Evolutionary conservation across 805 yeast genomes (phyloP).

Genomic region (Monosporozyma siamensis): DNA sequence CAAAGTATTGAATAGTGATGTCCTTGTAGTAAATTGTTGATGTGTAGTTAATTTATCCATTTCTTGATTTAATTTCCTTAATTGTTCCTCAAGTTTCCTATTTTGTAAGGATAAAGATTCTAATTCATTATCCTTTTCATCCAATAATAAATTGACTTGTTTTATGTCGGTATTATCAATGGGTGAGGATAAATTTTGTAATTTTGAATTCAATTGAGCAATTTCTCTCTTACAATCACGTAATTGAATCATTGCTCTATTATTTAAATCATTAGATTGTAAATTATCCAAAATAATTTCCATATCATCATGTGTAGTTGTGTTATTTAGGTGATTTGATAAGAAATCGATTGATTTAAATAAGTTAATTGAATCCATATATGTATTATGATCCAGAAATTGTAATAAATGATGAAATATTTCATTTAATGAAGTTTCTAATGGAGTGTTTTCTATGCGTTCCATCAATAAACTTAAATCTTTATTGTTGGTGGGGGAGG

Average conservation of each 20-base stretch:
- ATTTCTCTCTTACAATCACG: conserved; percentile 36
- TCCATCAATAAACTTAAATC: conserved; percentile 9
- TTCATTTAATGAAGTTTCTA: conserved; percentile 51
- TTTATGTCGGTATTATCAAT: conserved; percentile 43
- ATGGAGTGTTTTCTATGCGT: conserved; percentile 46
- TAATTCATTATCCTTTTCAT: conserved; percentile 48
- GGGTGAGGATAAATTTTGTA: background rate
- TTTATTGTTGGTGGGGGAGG: background rate
- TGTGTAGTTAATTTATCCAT: conserved; percentile 16
- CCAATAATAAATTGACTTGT: conserved; percentile 52
- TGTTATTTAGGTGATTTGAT: conserved; percentile 35
- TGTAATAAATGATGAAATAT: conserved; percentile 45
- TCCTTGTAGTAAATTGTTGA: conserved; percentile 6
- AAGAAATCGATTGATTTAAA: conserved; percentile 42
- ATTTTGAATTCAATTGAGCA: conserved; percentile 36
- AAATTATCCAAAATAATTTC: conserved; percentile 61
- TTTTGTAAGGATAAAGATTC: conserved; percentile 46
- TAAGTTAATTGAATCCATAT: conserved; percentile 35
- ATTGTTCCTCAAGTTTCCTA: conserved; percentile 49
- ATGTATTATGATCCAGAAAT: conserved; percentile 46
- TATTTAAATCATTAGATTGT: conserved; percentile 79
- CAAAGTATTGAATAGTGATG: conserved; percentile 15
- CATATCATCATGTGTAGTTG: conserved; percentile 30
- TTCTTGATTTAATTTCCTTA: conserved; percentile 19
- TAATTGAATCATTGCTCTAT: conserved; percentile 59